Evolutionary conservation across 2,329 filamentous ascomycete genomes (phyloP), one percentile per base, ranked within the genome.

Genomic region (Scytalidium lignicola): DNA sequence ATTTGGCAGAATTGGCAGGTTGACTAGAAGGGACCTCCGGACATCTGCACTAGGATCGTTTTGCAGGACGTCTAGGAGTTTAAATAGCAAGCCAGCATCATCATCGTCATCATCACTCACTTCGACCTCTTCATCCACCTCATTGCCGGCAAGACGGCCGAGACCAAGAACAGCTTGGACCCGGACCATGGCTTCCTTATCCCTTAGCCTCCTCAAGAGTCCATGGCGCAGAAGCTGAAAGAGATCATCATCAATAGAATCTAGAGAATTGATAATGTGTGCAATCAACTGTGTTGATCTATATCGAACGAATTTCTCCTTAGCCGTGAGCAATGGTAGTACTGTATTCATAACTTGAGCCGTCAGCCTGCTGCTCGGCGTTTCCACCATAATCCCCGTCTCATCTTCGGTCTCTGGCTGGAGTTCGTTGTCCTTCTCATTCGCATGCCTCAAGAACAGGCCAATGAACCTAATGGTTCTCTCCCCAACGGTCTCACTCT

Each of bases 11-110:
- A 96, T 85, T 0, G 91, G 90, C n/a, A 99, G 75, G 60, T 97
- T 97, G 41, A 93, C 79, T 2, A 99, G 78, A 10, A 99, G 77
- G 8, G 90, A 90, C 53, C 91, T 83, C 57, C 93, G 81, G 29
- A 99, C 93, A 61, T 99, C 93, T 2, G 92, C 90, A 58, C 90
- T 95, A 0, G 92, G 88, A 60, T 99, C 93, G 58, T 97, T 93
- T 65, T 95, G 90, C 58, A 97, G 77, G 23, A 95, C 85, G 59
- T 95, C 87, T 9, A 96, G 74, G 3, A 97, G 79, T 67, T 90
- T 95, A 51, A 88, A 83, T 20, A 96, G 72, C 37, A 96, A 75
- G 8, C 88, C 86, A 8, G 79, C 82, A 10, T 79, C 78, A 10
- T 77, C 74, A 26, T 87, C 83, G 46, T 85, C 83, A 49, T 86